Percentiles rank a stretch among this genome's conserved stretches.
These are phyloP conservation scores for Stephanocyclus meneghinianus DNA, from an alignment of 352 stramenopile species.

Conservation along the genomic window DNA sequence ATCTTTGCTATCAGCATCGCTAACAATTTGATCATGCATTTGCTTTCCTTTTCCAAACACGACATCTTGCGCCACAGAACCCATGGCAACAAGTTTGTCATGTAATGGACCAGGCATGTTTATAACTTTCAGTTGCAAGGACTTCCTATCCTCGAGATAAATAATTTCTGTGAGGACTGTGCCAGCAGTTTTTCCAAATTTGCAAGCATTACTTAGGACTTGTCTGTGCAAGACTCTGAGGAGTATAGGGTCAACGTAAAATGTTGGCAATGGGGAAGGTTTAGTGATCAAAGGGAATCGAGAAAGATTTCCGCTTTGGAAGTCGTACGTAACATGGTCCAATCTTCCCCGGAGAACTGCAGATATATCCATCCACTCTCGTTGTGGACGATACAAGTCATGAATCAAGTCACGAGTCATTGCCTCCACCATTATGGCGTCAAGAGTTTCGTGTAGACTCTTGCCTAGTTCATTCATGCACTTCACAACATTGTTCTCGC, in stretches of 20 bases:
- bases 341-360: conserved; percentile 27
- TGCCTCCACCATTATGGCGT: conserved; percentile 67
- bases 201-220: conserved; percentile 73
- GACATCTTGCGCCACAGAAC: conserved; percentile 24
- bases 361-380: conserved; percentile 57
- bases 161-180: conserved; percentile 53
- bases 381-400: conserved; percentile 63
- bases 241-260: conserved; percentile 63
- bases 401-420: conserved; percentile 69
- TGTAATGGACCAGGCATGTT: conserved; percentile 68
- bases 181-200: conserved; percentile 65
- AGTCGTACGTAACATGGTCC: not conserved
- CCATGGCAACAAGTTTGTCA: conserved; percentile 55
- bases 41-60: conserved; percentile 68
- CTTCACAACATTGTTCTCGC: conserved; percentile 13
- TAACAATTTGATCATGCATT: conserved; percentile 48
- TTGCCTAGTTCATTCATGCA: conserved; percentile 62
- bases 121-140: conserved; percentile 68
- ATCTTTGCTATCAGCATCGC: conserved; percentile 7
- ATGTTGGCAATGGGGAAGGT: conserved; percentile 39
- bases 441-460: conserved; percentile 63
- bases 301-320: conserved; percentile 3
- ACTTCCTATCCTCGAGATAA: conserved; percentile 43
- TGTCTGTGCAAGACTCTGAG: conserved; percentile 74
- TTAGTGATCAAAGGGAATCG: conserved; percentile 40